Conservation (phyloP, 345 rosid species). For the Brassica incana region DNA sequence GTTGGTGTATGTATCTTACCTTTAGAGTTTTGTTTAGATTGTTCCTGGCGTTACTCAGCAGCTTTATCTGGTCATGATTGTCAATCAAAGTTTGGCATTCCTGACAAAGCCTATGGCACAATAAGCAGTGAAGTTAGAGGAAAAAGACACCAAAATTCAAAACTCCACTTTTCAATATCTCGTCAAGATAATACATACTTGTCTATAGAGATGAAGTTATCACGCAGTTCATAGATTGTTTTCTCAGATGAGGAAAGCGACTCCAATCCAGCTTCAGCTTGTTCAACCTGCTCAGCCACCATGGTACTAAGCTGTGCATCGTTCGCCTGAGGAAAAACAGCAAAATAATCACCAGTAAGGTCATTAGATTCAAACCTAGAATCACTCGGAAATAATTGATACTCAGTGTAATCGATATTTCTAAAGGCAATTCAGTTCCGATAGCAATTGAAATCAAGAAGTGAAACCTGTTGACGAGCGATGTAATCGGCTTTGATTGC, state of each 20-base stretch:
- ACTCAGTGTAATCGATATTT: not conserved
- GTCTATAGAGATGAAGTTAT: slow-evolving; percentile 81
- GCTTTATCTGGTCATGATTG: slow-evolving; percentile 98
- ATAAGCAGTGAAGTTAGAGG: slow-evolving; percentile 24
- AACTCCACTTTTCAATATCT: slow-evolving; percentile 1
- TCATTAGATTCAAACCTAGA: slow-evolving; percentile 4
- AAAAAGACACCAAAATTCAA: slow-evolving; percentile 4
- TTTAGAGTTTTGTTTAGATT: slow-evolving; percentile 86
- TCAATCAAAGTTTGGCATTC: slow-evolving; percentile 98
- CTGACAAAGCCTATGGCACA: slow-evolving; percentile 69
- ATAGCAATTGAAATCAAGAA: slow-evolving; percentile 61
- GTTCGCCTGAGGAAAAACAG: slow-evolving; percentile 63
- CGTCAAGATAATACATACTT: slow-evolving; percentile 47
- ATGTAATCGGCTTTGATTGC: slow-evolving; percentile 93
- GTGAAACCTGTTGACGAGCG: slow-evolving; percentile 87
- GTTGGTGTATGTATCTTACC: slow-evolving; percentile 41
- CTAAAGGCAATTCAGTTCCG: not conserved
- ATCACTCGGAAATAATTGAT: not conserved
- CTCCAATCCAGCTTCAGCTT: slow-evolving; percentile 78
- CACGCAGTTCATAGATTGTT: slow-evolving; percentile 65
- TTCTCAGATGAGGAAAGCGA: slow-evolving; percentile 76
- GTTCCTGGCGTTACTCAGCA: slow-evolving; percentile 92
- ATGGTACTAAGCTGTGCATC: slow-evolving; percentile 98
- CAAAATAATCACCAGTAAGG: not conserved
- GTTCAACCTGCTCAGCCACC: slow-evolving; percentile 99